These are phyloP conservation scores for Torulaspora franciscae DNA, from an alignment of 805 yeast genomes.

Conservation along the genomic window DNA sequence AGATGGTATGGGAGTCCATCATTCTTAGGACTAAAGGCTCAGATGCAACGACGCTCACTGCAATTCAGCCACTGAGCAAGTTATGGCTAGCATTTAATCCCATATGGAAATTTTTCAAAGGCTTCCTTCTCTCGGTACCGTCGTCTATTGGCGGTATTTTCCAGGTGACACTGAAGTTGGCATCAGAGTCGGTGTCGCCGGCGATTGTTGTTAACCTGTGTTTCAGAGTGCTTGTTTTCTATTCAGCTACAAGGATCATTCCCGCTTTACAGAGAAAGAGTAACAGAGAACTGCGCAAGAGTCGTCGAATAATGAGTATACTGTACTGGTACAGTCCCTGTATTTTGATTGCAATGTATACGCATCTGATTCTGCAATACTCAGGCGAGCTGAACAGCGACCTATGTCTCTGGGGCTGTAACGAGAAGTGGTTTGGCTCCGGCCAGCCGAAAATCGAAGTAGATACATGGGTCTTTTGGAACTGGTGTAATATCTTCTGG, in stretches of 20 bases:
- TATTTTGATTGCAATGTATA: slow-evolving; percentile 88
- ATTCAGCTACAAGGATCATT: slow-evolving; percentile 89
- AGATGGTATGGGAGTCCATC: slow-evolving; percentile 29
- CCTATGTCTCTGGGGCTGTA: slow-evolving; percentile 52
- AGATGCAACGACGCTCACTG: slow-evolving; percentile 18
- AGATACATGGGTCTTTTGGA: slow-evolving; percentile 94
- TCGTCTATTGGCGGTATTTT: slow-evolving; percentile 30
- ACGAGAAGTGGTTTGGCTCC: slow-evolving; percentile 33
- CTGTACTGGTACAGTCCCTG: slow-evolving; percentile 90
- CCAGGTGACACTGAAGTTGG: slow-evolving; percentile 40
- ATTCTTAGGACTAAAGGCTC: slow-evolving; percentile 20
- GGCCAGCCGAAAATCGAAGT: slow-evolving; percentile 33
- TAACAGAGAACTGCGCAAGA: slow-evolving; percentile 24
- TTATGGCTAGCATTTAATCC: slow-evolving; percentile 24
- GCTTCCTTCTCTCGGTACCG: slow-evolving; percentile 32
- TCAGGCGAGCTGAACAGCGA: slow-evolving; percentile 68
- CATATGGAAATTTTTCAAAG: slow-evolving; percentile 29
- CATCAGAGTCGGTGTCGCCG: slow-evolving; percentile 63
- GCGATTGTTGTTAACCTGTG: slow-evolving; percentile 78
- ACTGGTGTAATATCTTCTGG: slow-evolving; percentile 86
- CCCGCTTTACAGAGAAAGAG: slow-evolving; percentile 56
- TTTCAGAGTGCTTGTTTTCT: slow-evolving; percentile 79
- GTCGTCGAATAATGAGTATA: slow-evolving; percentile 43
- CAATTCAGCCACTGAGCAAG: slow-evolving; percentile 9
- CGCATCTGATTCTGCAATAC: slow-evolving; percentile 88